Evolutionary conservation across 345 rosid genomes (phyloP).

Genomic region (Brassica juncea): DNA sequence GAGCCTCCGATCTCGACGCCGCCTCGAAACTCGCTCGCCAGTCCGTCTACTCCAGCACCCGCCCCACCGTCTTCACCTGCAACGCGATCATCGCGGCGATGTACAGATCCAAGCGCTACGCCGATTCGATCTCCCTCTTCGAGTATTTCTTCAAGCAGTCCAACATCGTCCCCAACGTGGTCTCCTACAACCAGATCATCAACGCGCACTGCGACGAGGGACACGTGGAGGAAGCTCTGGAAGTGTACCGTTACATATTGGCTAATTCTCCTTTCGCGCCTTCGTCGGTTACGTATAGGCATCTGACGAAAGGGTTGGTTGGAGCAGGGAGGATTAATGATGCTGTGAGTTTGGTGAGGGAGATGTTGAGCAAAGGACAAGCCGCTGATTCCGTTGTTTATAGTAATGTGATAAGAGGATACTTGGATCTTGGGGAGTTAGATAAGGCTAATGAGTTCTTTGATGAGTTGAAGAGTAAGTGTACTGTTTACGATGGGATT

Average conservation of each 20-base stretch:
- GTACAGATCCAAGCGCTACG: conserved; percentile 80
- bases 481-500: conserved; percentile 86
- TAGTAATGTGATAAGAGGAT: conserved; percentile 77
- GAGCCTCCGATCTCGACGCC: conserved; percentile 91
- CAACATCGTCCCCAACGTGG: conserved; percentile 84
- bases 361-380: conserved; percentile 87
- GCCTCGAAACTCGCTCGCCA: conserved; percentile 83
- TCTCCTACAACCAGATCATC: conserved; percentile 88
- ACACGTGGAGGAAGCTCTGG: conserved; percentile 68
- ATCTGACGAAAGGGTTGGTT: conserved; percentile 88
- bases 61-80: conserved; percentile 98
- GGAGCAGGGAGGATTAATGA: conserved; percentile 73
- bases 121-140: conserved; percentile 78
- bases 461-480: conserved; percentile 77
- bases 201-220: conserved; percentile 87
- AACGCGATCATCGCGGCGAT: conserved; percentile 94
- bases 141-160: conserved; percentile 77
- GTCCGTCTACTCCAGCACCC: conserved; percentile 62
- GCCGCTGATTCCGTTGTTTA: conserved; percentile 92
- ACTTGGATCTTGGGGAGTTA: conserved; percentile 68
- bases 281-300: conserved; percentile 80
- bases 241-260: conserved; percentile 63
- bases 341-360: conserved; percentile 78
- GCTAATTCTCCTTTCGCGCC: conserved; percentile 83
- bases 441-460: conserved; percentile 89